These are phyloP conservation scores for Paraurostyla sp. DNA, from an alignment of 73 alveolate genomes.

Conservation along the genomic window DNA sequence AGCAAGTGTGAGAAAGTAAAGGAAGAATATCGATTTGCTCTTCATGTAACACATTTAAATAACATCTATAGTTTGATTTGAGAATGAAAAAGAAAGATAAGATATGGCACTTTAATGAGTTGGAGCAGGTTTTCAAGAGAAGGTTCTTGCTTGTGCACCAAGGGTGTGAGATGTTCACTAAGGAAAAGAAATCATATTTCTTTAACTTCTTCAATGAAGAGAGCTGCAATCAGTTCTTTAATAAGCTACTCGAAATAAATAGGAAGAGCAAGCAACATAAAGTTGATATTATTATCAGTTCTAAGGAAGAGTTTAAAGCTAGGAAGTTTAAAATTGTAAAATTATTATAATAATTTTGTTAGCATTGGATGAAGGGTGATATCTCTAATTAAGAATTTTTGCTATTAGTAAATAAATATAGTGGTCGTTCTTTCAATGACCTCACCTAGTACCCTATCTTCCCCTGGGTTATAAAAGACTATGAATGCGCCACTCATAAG, in stretches of 20 bases:
- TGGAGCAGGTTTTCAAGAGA: conserved; percentile 33
- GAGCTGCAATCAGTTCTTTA: background rate
- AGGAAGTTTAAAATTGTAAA: conserved; percentile 55
- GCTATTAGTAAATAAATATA: conserved; percentile 86
- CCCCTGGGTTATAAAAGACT: conserved; percentile 95
- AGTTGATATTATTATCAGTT: background rate
- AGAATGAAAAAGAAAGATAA: conserved; percentile 7
- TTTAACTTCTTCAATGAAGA: conserved; percentile 57
- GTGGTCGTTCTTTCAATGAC: conserved; percentile 94
- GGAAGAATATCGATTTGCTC: conserved; percentile 2
- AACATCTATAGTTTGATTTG: conserved; percentile 9
- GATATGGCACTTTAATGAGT: conserved; percentile 12
- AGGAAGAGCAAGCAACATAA: background rate
- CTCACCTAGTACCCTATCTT: conserved; percentile 96
- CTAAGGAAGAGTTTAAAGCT: conserved; percentile 48
- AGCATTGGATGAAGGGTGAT: conserved; percentile 84
- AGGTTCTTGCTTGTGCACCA: conserved; percentile 59
- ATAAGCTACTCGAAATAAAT: background rate
- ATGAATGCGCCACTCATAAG: conserved; percentile 54
- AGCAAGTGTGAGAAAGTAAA: background rate
- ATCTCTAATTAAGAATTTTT: conserved; percentile 89
- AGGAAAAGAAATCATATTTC: conserved; percentile 50
- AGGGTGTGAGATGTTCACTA: conserved; percentile 59
- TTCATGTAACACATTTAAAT: background rate
- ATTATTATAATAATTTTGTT: background rate